A percentile compares a stretch with the other conserved stretches of the same genome.
Evolutionary conservation across 1,139 yeast species (phyloP).

Genomic region (Candida tropicalis): DNA sequence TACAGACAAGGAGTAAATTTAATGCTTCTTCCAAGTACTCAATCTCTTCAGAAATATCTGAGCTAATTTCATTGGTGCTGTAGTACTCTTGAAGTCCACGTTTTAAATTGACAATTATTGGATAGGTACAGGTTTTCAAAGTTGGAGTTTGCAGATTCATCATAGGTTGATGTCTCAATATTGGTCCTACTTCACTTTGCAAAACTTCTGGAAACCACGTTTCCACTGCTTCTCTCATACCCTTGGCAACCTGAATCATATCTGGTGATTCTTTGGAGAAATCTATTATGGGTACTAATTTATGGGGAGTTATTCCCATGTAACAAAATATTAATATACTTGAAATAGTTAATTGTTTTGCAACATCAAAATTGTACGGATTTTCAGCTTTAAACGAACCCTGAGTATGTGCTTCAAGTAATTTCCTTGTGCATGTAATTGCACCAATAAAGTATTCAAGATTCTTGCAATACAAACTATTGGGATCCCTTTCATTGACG

Average conservation of each 20-base stretch:
- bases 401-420: no score
- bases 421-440: constrained; percentile 12
- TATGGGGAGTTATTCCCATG: constrained; percentile 36
- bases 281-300: constrained; percentile 29
- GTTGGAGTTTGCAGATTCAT: constrained; percentile 16
- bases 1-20: constrained; percentile 2
- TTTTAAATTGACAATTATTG: constrained; percentile 21
- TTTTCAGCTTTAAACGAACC: no score
- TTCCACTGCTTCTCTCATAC: constrained; percentile 20
- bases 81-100: constrained; percentile 14
- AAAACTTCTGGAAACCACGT: constrained; percentile 17
- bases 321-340: constrained; percentile 29
- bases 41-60: constrained; percentile 7
- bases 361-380: no score
- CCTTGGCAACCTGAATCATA: constrained; percentile 23
- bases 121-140: constrained; percentile 15
- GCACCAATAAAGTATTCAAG: constrained; percentile 26
- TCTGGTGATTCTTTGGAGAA: constrained; percentile 21
- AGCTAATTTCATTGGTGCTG: constrained; percentile 11
- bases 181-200: constrained; percentile 19
- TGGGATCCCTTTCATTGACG: neutral
- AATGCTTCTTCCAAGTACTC: constrained; percentile 3
- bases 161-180: constrained; percentile 15
- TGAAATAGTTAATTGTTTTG: constrained; percentile 26
- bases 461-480: constrained; percentile 19